Conservation (phyloP, 202 grass and related monocot genomes). For the Carex arenaria region DNA sequence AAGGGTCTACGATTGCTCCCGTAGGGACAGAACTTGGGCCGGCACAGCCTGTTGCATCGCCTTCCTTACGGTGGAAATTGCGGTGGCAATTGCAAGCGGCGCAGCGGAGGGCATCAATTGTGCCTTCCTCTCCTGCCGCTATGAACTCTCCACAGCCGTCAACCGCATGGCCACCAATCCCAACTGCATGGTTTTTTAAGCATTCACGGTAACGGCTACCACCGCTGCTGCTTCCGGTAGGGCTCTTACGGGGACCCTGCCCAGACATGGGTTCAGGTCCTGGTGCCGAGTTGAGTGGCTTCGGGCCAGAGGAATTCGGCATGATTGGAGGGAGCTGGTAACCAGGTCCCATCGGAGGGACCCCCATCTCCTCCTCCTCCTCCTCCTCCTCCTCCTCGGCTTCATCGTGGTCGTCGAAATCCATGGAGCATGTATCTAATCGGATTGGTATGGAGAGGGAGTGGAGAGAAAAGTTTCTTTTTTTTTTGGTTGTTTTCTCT, state of each 20-base stretch:
- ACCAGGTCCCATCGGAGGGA: slow-evolving; percentile 55
- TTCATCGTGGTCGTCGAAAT: slow-evolving; percentile 51
- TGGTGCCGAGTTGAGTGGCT: slow-evolving; percentile 10
- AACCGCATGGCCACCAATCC: slow-evolving; percentile 74
- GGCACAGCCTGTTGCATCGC: background rate
- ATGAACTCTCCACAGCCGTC: slow-evolving; percentile 95
- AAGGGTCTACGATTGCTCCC: background rate
- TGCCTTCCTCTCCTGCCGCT: slow-evolving; percentile 80
- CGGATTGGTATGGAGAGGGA: background rate
- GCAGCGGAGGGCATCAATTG: slow-evolving; percentile 84
- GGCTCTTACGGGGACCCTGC: background rate
- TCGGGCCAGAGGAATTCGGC: slow-evolving; percentile 7
- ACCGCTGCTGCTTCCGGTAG: background rate
- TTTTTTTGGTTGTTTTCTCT: background rate
- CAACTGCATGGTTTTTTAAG: slow-evolving; percentile 88
- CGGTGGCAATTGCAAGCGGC: slow-evolving; percentile 92
- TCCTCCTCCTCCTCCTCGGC: slow-evolving; percentile 18
- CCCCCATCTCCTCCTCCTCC: slow-evolving; percentile 46
- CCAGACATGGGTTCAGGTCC: slow-evolving; percentile 4
- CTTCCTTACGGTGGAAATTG: slow-evolving; percentile 87
- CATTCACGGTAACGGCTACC: slow-evolving; percentile 74
- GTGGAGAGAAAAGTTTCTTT: background rate
- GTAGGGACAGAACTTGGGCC: background rate
- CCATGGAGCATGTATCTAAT: slow-evolving; percentile 36
- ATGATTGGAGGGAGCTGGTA: slow-evolving; percentile 36